Evolutionary conservation across 148 eudicot species (phyloP).

Genomic region (Camellia granthamiana): DNA sequence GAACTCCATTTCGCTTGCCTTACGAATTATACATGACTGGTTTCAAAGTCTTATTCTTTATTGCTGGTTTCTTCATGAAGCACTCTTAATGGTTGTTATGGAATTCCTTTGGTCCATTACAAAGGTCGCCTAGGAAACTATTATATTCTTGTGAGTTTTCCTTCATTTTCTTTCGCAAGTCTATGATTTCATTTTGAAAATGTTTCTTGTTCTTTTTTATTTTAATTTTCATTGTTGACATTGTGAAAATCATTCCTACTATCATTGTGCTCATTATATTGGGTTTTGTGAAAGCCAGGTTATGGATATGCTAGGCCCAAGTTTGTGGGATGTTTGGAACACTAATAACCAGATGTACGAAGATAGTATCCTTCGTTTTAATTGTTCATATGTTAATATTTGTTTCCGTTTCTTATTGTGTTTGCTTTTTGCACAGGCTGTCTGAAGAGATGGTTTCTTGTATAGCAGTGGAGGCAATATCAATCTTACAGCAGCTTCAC

Average conservation of each 20-base stretch:
- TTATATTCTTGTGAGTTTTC: constrained; percentile 46
- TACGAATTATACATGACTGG: background rate
- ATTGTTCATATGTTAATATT: background rate
- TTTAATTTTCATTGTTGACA: too few relatives aligned
- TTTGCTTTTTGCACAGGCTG: constrained; percentile 29
- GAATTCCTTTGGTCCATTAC: constrained; percentile 68
- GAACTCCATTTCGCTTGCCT: background rate
- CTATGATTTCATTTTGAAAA: background rate
- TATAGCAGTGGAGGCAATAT: constrained; percentile 58
- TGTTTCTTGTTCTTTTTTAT: background rate
- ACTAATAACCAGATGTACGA: constrained; percentile 36
- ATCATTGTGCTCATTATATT: background rate
- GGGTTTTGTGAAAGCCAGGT: constrained; percentile 23
- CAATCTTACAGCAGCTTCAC: constrained; percentile 59
- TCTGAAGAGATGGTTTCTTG: constrained; percentile 64
- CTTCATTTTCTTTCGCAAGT: background rate
- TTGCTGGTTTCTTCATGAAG: constrained; percentile 28
- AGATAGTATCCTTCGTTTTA: background rate
- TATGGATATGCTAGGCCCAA: constrained; percentile 44
- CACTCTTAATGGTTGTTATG: constrained; percentile 77
- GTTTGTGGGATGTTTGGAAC: constrained; percentile 46
- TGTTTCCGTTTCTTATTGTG: background rate
- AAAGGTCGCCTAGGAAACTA: constrained; percentile 82
- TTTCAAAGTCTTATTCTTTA: background rate
- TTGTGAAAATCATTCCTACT: background rate